Evolutionary conservation across 2,329 filamentous ascomycete species (phyloP).

Genomic region (Aspergillus caelatus): DNA sequence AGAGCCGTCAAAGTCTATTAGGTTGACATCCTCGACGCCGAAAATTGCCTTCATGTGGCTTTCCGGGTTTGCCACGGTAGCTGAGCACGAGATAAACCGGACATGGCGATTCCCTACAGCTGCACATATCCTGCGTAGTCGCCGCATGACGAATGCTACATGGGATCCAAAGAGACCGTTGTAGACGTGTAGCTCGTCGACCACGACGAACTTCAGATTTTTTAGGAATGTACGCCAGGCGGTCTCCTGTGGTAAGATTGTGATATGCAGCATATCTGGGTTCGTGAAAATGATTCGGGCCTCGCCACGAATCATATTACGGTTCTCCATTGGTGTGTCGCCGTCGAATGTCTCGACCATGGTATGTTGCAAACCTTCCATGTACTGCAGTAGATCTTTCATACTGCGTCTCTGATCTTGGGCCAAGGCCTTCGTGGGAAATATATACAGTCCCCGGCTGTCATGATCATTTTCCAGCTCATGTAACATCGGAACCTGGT

Average conservation of each 20-base stretch:
- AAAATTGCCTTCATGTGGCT: conserved; percentile 96
- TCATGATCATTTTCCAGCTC: conserved; percentile 76
- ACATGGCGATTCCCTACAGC: conserved; percentile 83
- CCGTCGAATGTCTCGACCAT: conserved; percentile 95
- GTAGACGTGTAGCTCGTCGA: conserved; percentile 92
- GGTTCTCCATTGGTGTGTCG: conserved; percentile 80
- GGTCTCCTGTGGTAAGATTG: conserved; percentile 88
- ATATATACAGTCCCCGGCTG: conserved; percentile 93
- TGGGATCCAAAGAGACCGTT: conserved; percentile 94
- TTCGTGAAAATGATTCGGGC: conserved; percentile 96
- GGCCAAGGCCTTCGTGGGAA: conserved; percentile 93
- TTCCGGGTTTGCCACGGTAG: conserved; percentile 89
- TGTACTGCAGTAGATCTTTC: conserved; percentile 78
- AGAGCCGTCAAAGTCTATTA: conserved; percentile 91
- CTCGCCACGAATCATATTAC: conserved; percentile 81
- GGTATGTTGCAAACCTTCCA: conserved; percentile 73
- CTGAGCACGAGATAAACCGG: conserved; percentile 93
- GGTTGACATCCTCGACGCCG: conserved; percentile 75
- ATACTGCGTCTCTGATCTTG: conserved; percentile 92
- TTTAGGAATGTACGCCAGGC: conserved; percentile 86
- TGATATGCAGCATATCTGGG: conserved; percentile 95
- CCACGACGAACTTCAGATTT: conserved; percentile 87
- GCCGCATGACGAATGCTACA: conserved; percentile 90
- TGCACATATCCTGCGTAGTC: conserved; percentile 83
- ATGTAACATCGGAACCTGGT: conserved; percentile 89